These are phyloP conservation scores for Venturiaceae sp. DNA, from an alignment of 2,329 filamentous ascomycete genomes.

Conservation along the genomic window DNA sequence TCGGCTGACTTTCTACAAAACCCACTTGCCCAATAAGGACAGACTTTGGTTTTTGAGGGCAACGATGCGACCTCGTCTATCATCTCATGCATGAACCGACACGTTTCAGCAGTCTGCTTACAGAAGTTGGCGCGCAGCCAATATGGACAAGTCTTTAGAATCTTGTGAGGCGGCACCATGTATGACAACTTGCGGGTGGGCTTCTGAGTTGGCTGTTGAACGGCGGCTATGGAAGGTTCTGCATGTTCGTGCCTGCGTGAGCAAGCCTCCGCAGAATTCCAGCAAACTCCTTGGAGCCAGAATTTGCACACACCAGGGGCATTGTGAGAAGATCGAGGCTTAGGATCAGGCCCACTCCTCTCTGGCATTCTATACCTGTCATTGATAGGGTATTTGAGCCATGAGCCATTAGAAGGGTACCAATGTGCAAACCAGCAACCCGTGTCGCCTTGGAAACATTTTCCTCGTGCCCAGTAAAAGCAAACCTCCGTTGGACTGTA, in stretches of 20 bases:
- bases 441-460: not conserved
- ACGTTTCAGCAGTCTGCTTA: not conserved
- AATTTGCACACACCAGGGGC: too few species aligned
- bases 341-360: too few species aligned
- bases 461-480: not conserved
- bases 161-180: not conserved
- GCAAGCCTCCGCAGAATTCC: too few species aligned
- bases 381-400: not conserved
- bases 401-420: not conserved
- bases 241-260: too few species aligned
- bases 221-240: not conserved
- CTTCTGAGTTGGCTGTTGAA: not conserved
- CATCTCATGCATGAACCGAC: not conserved
- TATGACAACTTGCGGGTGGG: too few species aligned
- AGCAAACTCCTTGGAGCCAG: too few species aligned
- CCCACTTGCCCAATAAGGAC: not conserved
- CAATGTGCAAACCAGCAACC: conserved; percentile 2
- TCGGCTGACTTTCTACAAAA: not conserved
- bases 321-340: too few species aligned
- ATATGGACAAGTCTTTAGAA: not conserved
- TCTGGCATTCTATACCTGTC: not conserved
- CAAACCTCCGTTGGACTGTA: not conserved
- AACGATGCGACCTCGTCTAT: not conserved
- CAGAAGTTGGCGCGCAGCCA: not conserved
- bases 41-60: not conserved